Evolutionary conservation across 768 basidiomycete species (phyloP), one percentile per base, ranked within the genome.

Genomic region (Basidioascus undulatus): DNA sequence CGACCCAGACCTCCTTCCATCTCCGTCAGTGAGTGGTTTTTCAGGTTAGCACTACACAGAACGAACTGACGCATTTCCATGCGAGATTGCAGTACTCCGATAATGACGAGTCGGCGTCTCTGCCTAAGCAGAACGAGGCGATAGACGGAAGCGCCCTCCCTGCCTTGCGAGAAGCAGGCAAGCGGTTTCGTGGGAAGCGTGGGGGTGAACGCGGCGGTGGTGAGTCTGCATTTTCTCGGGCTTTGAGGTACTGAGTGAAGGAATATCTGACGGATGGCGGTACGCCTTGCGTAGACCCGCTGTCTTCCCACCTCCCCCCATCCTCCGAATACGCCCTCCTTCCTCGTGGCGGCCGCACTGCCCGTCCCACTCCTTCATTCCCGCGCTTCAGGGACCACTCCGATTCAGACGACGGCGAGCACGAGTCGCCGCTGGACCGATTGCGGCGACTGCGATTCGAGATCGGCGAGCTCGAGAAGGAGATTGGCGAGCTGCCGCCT

Each of bases 381-480:
- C 5, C 66, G 67, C 7, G 62, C 61, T 40, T 61, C 63, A 7
- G 51, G 46, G 3, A 45, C 47, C 10, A 38, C 15, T 12, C 44
- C 43, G 24, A 59, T 57, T 1, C 61, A 55, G 28, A 53, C 57
- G 30, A 47, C 49, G 12, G 26, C 13, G 37, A 47, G n/a, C 37
- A 46, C 6, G 44, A 64, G 48, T 55, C 58, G 0, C 54, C 60
- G 5, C 46, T 54, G 21, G 57, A 58, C 15, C 49, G 58, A 6
- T 43, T 64, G 8, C 40, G 59, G 3, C 43, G 63, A 2, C 63
- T 98, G 7, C 77, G 83, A 45, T 65, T 67, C 2, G 89, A 98
- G 52, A 63, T 94, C 1, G 57, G 67, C 0, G 66, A 80, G 23
- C 65, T 98, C 4, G 89, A 98, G 55, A 55, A 61, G 1, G 81